phyloP scores from a whole-genome alignment of 1,284 basidiomycete genomes.

The Ganoderma lingzhi region DNA sequence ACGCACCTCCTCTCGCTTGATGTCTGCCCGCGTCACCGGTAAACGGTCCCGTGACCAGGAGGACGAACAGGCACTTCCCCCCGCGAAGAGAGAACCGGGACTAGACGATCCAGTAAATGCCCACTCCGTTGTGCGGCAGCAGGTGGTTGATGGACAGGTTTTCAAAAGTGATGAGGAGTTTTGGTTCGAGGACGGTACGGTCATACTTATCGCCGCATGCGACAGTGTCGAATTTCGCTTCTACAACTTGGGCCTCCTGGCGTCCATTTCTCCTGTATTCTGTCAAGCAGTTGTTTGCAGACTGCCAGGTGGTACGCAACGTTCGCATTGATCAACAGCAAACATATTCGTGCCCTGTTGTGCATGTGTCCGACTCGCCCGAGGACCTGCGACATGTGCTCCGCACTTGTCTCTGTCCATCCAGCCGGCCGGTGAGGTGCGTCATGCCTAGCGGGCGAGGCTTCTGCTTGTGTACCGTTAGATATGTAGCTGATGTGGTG shows the following conservation, averaged over 20 bases:
- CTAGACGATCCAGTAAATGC: background rate
- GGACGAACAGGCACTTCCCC: background rate
- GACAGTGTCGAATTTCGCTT: slow-evolving; percentile 19
- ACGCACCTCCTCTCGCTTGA: background rate
- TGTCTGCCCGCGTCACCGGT: background rate
- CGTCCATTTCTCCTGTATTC: slow-evolving; percentile 14
- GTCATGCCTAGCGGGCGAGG: background rate
- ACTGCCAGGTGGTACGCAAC: background rate
- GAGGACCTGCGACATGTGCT: slow-evolving; percentile 10
- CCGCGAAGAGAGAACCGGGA: background rate
- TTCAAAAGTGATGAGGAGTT: slow-evolving; percentile 14
- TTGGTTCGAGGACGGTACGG: slow-evolving; percentile 24
- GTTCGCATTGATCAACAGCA: background rate
- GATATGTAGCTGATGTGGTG: background rate
- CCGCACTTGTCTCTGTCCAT: slow-evolving; percentile 4
- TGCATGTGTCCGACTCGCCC: slow-evolving; percentile 12
- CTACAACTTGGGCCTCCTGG: slow-evolving; percentile 16
- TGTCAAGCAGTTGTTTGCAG: background rate
- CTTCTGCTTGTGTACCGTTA: no score
- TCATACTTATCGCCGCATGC: slow-evolving; percentile 19
- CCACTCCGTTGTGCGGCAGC: background rate
- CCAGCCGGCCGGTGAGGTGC: background rate
- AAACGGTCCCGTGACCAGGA: background rate
- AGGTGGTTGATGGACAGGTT: background rate
- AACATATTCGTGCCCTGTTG: slow-evolving; percentile 4